Evolutionary conservation across 768 basidiomycete species (phyloP).

Genomic region (Leccinum subtestaceum): DNA sequence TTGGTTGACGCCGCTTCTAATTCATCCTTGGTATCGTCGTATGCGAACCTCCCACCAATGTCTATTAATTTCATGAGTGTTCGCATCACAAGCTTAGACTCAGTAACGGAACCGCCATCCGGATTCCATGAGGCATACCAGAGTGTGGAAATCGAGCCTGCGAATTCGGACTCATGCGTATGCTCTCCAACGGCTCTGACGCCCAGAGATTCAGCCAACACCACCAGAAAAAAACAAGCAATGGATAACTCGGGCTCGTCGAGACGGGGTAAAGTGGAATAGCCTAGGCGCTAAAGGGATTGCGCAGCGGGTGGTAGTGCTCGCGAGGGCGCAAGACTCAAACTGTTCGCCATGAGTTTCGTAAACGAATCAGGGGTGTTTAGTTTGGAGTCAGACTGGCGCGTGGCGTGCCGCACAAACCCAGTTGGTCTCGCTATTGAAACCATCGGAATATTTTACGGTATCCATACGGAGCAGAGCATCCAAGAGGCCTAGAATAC

Average conservation of each 20-base stretch:
- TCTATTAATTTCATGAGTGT: slow-evolving; percentile 16
- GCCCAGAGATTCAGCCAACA: neutral
- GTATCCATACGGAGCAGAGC: too few relatives aligned
- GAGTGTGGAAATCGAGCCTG: slow-evolving; percentile 2
- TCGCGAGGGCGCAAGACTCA: neutral
- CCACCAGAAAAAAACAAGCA: neutral
- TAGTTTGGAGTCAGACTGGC: neutral
- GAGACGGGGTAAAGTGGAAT: neutral
- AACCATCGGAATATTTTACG: too few relatives aligned
- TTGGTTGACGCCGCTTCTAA: neutral
- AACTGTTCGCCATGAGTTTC: neutral
- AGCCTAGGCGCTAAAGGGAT: neutral
- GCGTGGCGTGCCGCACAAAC: neutral
- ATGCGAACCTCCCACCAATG: neutral
- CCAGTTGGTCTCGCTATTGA: neutral
- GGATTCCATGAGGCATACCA: slow-evolving; percentile 11
- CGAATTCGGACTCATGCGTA: slow-evolving; percentile 11
- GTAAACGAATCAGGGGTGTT: neutral
- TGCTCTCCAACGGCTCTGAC: neutral
- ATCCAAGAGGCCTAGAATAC: too few relatives aligned
- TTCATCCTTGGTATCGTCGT: slow-evolving; percentile 14
- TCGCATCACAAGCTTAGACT: neutral
- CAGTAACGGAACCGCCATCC: neutral
- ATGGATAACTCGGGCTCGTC: neutral
- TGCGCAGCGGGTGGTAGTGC: neutral